These are phyloP conservation scores for Microdochium nivale DNA, from an alignment of 2,329 filamentous ascomycete genomes.

Conservation along the genomic window DNA sequence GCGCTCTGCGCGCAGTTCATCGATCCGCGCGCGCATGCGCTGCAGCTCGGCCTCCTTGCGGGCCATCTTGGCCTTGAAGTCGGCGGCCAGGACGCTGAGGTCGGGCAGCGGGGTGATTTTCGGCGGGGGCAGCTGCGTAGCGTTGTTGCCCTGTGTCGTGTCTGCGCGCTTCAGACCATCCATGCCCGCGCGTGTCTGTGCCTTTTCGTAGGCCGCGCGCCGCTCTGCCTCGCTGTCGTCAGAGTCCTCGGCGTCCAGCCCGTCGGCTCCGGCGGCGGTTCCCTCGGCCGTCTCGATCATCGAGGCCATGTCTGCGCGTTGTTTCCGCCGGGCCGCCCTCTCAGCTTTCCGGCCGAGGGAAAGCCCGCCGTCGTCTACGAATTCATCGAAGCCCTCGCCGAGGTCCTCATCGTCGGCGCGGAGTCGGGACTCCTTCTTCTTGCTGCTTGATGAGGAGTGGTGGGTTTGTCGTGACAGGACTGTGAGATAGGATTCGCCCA, in stretches of 20 bases:
- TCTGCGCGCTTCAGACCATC: constrained; percentile 52
- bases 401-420: constrained; percentile 85
- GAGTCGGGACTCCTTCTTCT: constrained; percentile 65
- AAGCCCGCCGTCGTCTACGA: constrained; percentile 75
- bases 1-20: constrained; percentile 53
- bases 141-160: constrained; percentile 25
- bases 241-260: constrained; percentile 41
- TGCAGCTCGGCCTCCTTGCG: constrained; percentile 50
- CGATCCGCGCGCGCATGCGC: constrained; percentile 44
- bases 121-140: constrained; percentile 52
- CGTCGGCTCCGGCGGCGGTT: constrained; percentile 27
- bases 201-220: constrained; percentile 75
- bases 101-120: constrained; percentile 72
- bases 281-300: constrained; percentile 75
- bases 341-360: constrained; percentile 73
- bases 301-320: constrained; percentile 71
- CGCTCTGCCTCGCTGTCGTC: constrained; percentile 65
- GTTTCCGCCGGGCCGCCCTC: constrained; percentile 55
- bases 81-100: constrained; percentile 58
- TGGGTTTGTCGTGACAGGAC: constrained; percentile 26
- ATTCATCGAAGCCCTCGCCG: constrained; percentile 88
- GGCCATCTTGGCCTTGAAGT: constrained; percentile 50
- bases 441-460: constrained; percentile 42
- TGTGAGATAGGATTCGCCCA: constrained; percentile 19
- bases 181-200: constrained; percentile 81